These are phyloP conservation scores for Fistulina hepatica DNA, from an alignment of 1,284 basidiomycete genomes.

Conservation along the genomic window DNA sequence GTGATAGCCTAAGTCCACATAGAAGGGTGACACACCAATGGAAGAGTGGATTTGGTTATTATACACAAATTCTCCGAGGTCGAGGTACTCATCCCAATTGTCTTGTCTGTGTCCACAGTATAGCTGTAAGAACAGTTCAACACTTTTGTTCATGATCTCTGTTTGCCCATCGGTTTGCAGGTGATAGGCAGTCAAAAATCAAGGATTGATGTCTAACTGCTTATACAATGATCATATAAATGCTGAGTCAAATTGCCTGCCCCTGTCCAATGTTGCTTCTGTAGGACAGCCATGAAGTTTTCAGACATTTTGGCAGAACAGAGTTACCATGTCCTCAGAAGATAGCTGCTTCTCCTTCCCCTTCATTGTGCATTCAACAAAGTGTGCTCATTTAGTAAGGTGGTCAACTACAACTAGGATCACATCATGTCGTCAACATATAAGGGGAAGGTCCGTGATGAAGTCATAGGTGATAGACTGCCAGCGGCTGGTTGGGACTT, in stretches of 20 bases:
- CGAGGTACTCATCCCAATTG: constrained; percentile 27
- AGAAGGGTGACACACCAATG: constrained; percentile 18
- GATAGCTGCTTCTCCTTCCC: constrained; percentile 17
- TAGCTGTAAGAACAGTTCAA: constrained; percentile 23
- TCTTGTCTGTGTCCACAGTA: constrained; percentile 24
- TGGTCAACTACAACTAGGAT: constrained; percentile 29
- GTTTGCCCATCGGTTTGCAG: constrained; percentile 25
- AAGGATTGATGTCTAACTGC: constrained; percentile 20
- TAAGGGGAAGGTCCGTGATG: constrained; percentile 27
- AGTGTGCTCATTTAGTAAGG: constrained; percentile 22
- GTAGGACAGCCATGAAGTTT: constrained; percentile 24
- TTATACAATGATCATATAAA: constrained; percentile 21
- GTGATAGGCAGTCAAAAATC: too few species aligned
- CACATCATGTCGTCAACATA: constrained; percentile 22
- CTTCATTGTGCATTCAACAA: constrained; percentile 22
- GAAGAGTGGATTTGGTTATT: constrained; percentile 21
- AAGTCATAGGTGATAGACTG: constrained; percentile 26
- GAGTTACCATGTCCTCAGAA: too few species aligned
- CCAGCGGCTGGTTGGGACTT: constrained; percentile 20
- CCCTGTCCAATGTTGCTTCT: constrained; percentile 26
- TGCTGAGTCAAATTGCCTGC: constrained; percentile 24
- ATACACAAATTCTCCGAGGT: constrained; percentile 23
- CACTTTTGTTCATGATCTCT: constrained; percentile 26
- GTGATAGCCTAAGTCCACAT: constrained; percentile 2
- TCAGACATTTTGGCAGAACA: constrained; percentile 25